Conservation (phyloP, 257 asterid species). For the Solanum sejunctum region DNA sequence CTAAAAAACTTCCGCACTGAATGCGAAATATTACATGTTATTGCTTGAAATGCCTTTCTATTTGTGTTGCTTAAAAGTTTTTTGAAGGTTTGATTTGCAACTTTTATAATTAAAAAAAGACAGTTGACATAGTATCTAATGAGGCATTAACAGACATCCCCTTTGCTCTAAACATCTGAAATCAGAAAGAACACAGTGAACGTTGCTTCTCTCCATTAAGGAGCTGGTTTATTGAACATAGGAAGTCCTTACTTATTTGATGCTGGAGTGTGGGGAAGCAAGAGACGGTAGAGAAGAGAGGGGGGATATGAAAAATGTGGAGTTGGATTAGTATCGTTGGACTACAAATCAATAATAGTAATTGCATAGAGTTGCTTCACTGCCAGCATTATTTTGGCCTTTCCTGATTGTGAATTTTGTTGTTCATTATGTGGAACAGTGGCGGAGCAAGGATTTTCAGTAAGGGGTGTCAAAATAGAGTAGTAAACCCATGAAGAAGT, state of each 20-base stretch:
- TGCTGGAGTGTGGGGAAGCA: neutral
- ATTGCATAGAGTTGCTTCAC: neutral
- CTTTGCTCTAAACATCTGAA: neutral
- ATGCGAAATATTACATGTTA: neutral
- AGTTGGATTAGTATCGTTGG: neutral
- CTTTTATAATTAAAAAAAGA: neutral
- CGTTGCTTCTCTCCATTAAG: neutral
- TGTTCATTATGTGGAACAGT: neutral
- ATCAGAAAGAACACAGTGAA: neutral
- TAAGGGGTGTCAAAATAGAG: neutral
- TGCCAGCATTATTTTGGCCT: neutral
- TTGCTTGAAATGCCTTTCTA: neutral
- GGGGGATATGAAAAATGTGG: neutral
- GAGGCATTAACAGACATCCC: neutral
- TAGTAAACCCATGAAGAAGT: neutral
- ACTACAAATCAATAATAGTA: neutral
- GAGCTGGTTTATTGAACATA: neutral
- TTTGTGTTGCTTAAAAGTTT: neutral
- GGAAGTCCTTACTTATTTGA: neutral
- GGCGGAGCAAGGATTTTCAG: neutral
- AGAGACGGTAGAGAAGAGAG: neutral
- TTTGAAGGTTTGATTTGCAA: neutral
- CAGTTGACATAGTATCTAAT: neutral
- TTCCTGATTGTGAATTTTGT: neutral
- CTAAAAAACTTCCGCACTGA: neutral